Base-by-base conservation (phyloP, 257 asterid genomes). In the Buddleja alternifolia region DNA sequence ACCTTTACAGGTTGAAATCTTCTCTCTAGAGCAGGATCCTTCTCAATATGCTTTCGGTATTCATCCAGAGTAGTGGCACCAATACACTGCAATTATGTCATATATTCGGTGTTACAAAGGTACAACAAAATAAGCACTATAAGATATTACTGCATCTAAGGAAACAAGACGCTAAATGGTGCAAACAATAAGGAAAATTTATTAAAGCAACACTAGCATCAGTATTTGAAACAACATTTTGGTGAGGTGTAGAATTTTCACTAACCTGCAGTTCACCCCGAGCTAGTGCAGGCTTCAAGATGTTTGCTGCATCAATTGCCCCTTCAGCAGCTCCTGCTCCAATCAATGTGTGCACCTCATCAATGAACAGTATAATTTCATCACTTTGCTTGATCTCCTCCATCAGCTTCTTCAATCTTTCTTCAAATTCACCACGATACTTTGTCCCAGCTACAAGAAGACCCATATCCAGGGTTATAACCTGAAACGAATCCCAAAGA, bases 291-390 rank as follows among this genome's bases (percentile, higher is more conserved):
- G 97, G 97, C 84, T 90, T 93, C 80, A 93, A 81, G 71, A 93
- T 88, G 82, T 93, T 93, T 29, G 98, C 98, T 5, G 98, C 98
- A 76, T 90, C 96, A 72, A 93, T 90, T 10, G 98, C 98, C 63
- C 97, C 97, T 75, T 88, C 98, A 1, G 96, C 98, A 66, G 98
- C 98, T 77, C 98, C 98, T 39, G 98, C 98, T 62, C 98, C 98
- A 61, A 93, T 90, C 77, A 93, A 83, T 0, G 98, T 93, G 82
- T 90, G 98, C 67, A 93, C 96, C 80, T 93, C 98, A 74, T 93
- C 98, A 37, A 93, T 93, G 75, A 93, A 93, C 55, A 93, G 96
- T 48, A 93, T 90, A 70, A 88, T 90, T 60, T 90, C 95, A 60
- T 88, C 96, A 71, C 93, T 93, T 78, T 90, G 96, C 73, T 85